Conservation (phyloP, 2,329 filamentous ascomycete species). For the Microdochium bolleyi region DNA sequence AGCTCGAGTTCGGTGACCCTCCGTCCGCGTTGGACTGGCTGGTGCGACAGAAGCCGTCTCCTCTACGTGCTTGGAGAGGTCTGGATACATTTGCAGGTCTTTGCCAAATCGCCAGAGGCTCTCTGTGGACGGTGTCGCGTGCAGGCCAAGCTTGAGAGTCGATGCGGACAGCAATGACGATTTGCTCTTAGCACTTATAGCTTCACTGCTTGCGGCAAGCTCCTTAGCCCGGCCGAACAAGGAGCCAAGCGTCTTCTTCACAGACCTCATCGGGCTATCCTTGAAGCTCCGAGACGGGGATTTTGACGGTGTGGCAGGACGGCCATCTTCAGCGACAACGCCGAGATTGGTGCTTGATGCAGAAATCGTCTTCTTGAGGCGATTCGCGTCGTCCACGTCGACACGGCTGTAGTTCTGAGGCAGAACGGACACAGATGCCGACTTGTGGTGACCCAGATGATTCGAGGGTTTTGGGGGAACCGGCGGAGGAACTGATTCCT, state of each 20-base stretch:
- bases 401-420: constrained; percentile 16
- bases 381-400: constrained; percentile 17
- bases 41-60: constrained; percentile 19
- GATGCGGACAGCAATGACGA: constrained; percentile 48
- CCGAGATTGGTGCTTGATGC: constrained; percentile 46
- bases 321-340: constrained; percentile 35
- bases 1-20: constrained; percentile 43
- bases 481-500: constrained; percentile 19
- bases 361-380: constrained; percentile 52
- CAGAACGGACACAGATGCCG: constrained; percentile 52
- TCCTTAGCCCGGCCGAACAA: constrained; percentile 83
- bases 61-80: constrained; percentile 30
- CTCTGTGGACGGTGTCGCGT: constrained; percentile 39
- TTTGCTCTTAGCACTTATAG: constrained; percentile 55
- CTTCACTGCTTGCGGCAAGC: constrained; percentile 71
- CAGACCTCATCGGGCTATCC: constrained; percentile 81
- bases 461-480: constrained; percentile 20
- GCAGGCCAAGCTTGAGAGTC: constrained; percentile 33
- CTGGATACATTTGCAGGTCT: constrained; percentile 33
- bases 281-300: constrained; percentile 48
- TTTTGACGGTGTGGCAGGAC: constrained; percentile 41
- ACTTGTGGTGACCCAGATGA: constrained; percentile 48
- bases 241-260: constrained; percentile 87
- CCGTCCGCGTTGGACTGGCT: constrained; percentile 34
- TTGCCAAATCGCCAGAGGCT: constrained; percentile 26